Evolutionary conservation across 2,329 filamentous ascomycete genomes (phyloP), one percentile per base, ranked within the genome.

Genomic region (Aureobasidium pullulans): DNA sequence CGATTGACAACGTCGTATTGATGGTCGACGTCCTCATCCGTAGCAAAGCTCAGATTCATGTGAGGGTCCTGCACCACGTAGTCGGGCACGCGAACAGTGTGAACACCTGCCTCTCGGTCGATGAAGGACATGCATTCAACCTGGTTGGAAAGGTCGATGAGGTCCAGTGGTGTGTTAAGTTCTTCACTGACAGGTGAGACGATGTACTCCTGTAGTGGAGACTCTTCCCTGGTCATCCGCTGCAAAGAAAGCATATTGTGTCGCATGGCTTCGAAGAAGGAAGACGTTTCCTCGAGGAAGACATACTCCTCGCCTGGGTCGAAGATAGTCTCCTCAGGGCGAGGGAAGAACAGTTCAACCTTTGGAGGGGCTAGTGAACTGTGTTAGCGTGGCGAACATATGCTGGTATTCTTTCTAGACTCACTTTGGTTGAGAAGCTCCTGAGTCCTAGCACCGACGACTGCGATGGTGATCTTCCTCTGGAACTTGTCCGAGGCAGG

Each of bases 181-280:
- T 46, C 44, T 23, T 48, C 34, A 16, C 10, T 8, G 7, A 49
- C 11, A 3, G 54, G 54, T 4, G 54, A 48, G n/a, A 58, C 23
- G 36, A 58, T 13, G 11, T 58, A 58, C 6, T 58, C 54, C 15
- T 48, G 43, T 1, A 58, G 36, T 9, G 54, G 54, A 4, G 54
- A 42, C 72, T 73, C 72, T 72, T 88, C 85, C 62, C 71, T 70
- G 60, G 73, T 79, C 73, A 81, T 70, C 73, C 84, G 77, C 74
- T 96, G 90, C 1, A 96, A 73, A 0, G 88, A 86, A 13, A 82
- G 75, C 69, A 96, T 78, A 0, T 85, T 86, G 68, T 96, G 84
- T 0, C 89, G 81, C 39, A 83, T 79, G 0, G 88, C 84, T 70
- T 96, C 92, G 63, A 84, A 96, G 68, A 91, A 96, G 0, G 88